Base-by-base conservation (phyloP, 352 stramenopile species). In the Labyrinthula sp. region DNA sequence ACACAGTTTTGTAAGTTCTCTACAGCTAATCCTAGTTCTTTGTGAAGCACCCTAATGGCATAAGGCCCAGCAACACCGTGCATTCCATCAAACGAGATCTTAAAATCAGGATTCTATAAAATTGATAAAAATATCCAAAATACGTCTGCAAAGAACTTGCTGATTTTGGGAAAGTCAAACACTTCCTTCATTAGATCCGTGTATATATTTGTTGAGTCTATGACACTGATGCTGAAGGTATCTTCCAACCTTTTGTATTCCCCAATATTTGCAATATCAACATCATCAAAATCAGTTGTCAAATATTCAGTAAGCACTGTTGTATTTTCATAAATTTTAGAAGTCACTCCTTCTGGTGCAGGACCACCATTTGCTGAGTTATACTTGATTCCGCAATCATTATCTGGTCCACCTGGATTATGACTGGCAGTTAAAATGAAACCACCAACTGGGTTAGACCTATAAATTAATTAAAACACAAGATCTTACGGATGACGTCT, bases 321-420 rank as follows among this genome's bases (percentile, higher is more conserved):
- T 14, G 86, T 94, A 55, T 91, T 78, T 20, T 69, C 64, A 65
- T 82, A 97, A 54, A 97, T 95, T 40, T 75, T 77, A 48, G 96
- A 69, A 27, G 89, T 99, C 39, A 97, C 71, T 55, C 88, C 82
- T 66, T 97, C 88, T 3, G 80, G 78, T 14, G 87, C 88, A 2
- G 88, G 88, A 26, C 89, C 84, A 40, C 89, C 89, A 71, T 97
- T 96, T 39, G 62, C 85, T 40, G 68, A 72, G 68, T 99, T 99
- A 73, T 95, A 97, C 62, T 92, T 92, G 65, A 92, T 84, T 45
- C 90, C 91, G 60, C 96, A 97, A 67, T 97, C 88, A 62, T 93
- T 85, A 47, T 92, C 77, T 34, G 83, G 82, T 25, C 88, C 89
- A 61, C 88, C 89, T 26, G 89, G 88, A 71, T 99, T 97, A 72